phyloP scores from a whole-genome alignment of 345 rosid genomes.

The Salix udensis region DNA sequence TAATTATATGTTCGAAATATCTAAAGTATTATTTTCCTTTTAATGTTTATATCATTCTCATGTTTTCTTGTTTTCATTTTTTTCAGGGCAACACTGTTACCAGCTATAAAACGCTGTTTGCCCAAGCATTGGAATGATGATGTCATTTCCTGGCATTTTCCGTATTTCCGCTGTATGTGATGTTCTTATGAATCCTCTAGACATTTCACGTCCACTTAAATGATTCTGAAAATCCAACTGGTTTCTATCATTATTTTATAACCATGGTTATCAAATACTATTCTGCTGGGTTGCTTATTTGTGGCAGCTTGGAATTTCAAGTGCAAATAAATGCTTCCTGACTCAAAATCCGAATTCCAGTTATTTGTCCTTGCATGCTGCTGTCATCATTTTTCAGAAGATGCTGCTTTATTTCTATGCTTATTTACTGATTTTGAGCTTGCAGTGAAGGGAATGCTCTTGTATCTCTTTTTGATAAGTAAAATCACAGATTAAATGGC shows the following conservation, averaged over 20 bases:
- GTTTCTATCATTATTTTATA: background rate
- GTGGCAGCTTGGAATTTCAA: background rate
- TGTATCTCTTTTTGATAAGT: background rate
- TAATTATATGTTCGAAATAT: background rate
- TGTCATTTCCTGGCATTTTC: slow-evolving; percentile 66
- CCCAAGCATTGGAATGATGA: slow-evolving; percentile 85
- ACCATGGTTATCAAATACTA: background rate
- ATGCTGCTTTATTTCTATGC: background rate
- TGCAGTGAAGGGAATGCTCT: background rate
- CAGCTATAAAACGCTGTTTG: slow-evolving; percentile 65
- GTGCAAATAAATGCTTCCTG: background rate
- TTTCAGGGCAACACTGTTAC: slow-evolving; percentile 84
- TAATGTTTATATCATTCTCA: slow-evolving; percentile 10
- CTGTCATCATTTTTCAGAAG: background rate
- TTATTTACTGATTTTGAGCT: background rate
- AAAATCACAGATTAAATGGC: background rate
- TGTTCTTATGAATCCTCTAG: background rate
- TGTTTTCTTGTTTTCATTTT: slow-evolving; percentile 19
- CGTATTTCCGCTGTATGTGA: slow-evolving; percentile 73
- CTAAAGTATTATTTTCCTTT: background rate
- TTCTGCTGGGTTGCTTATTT: background rate
- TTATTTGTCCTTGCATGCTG: background rate
- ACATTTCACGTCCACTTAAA: background rate
- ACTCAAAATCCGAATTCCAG: background rate
- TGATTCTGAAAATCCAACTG: slow-evolving; percentile 1